Base-by-base conservation (phyloP, 2,329 filamentous ascomycete species). In the Calonectria leucothoes region DNA sequence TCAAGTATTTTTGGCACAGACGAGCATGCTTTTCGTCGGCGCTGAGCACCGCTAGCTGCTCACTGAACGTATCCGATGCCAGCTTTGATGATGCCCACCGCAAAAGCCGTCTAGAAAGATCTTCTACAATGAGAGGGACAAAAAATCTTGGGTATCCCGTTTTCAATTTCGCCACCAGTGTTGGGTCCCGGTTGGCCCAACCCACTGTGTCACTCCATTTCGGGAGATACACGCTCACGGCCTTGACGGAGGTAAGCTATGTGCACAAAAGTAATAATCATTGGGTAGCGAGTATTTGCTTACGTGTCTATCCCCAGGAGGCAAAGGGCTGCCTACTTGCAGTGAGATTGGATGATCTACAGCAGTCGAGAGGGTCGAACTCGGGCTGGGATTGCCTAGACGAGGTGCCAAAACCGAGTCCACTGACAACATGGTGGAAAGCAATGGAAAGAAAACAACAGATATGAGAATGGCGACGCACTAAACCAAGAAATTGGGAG, bases 141-240 rank as follows among this genome's bases (percentile, higher is more conserved):
- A 77, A 81, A 68, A 82, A 82, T 66, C 81, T 73, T 23, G 81
- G 81, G 49, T 82, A 82, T 23, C 80, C 81, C 0, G 74, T 76
- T 35, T 81, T 74, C 11, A 82, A 69, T 29, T 76, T 73, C 2
- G 71, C 42, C 6, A 82, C 61, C 6, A 81, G 27, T 7, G 66
- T 42, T 1, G 76, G 76, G 1, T 82, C 76, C 31, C 76, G 70
- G 14, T 55, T 75, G 4, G 75, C 81, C 78, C 77, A 82, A 37
- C 71, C 77, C 10, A 76, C 39, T 0, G 77, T 78, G n/a, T 82
- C 77, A 73, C 71, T 69, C 81, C 80, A 83, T 35, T 71, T 77
- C 4, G 80, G 81, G n/a, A 82, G 78, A 14, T 78, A 82, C 11
- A 82, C 81, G 69, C 81, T 83, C 35, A 82, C 73, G 23, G 75